Evolutionary conservation across 805 yeast species (phyloP).

Genomic region (Candida loeiensis): DNA sequence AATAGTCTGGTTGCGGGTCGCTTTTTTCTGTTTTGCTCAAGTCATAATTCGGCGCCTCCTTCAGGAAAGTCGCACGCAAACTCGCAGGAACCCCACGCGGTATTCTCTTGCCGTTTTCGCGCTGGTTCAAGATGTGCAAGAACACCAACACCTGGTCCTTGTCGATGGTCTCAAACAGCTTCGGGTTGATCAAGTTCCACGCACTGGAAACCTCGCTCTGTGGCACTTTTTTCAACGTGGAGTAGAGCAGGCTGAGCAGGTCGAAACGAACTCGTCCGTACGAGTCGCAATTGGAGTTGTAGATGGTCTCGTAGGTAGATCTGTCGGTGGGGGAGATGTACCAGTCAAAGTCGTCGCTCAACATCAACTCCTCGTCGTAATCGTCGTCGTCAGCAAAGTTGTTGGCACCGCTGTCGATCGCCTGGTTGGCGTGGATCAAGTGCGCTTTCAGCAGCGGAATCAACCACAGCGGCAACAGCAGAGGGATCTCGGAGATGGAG

Average conservation of each 20-base stretch:
- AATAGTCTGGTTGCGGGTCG: too few species aligned
- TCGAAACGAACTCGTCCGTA: constrained; percentile 79
- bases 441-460: constrained; percentile 87
- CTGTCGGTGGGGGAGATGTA: constrained; percentile 90
- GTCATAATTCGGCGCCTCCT: constrained; percentile 75
- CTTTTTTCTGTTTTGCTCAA: constrained; percentile 18
- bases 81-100: constrained; percentile 96
- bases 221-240: constrained; percentile 69
- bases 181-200: constrained; percentile 94
- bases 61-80: constrained; percentile 84
- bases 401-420: constrained; percentile 40
- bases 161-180: constrained; percentile 80
- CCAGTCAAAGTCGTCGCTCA: constrained; percentile 84
- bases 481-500: constrained; percentile 53
- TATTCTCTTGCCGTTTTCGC: constrained; percentile 77
- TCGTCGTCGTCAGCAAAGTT: constrained; percentile 30
- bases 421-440: constrained; percentile 77
- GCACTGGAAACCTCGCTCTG: constrained; percentile 81
- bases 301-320: constrained; percentile 71
- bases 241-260: constrained; percentile 64
- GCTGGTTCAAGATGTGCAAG: constrained; percentile 85
- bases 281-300: constrained; percentile 67
- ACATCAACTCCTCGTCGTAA: constrained; percentile 61
- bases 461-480: constrained; percentile 82
- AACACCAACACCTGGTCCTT: constrained; percentile 89